Conservation (phyloP, 139 green algal species). For the Zygnema circumcarinatum region DNA sequence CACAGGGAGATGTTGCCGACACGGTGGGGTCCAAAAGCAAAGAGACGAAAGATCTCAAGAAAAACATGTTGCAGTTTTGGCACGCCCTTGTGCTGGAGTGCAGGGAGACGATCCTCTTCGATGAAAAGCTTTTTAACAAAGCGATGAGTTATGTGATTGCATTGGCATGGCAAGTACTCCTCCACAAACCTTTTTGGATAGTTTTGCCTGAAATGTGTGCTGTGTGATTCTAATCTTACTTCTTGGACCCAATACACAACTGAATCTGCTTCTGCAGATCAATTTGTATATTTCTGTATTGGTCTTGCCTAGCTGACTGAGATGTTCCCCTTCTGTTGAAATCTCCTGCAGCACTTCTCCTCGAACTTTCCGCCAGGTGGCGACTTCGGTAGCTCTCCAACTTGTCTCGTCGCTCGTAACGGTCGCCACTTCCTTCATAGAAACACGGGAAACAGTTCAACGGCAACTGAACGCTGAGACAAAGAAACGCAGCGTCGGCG, state of each 20-base stretch:
- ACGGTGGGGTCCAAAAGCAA: constrained; percentile 34
- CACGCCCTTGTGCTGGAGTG: constrained; percentile 44
- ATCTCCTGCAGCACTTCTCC: constrained; percentile 38
- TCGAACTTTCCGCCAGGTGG: constrained; percentile 49
- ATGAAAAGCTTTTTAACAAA: constrained; percentile 43
- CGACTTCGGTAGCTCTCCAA: constrained; percentile 44
- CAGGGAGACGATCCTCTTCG: constrained; percentile 34
- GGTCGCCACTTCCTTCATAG: constrained; percentile 29
- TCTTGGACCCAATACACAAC: not conserved
- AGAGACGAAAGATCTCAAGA: constrained; percentile 3
- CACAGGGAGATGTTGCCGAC: constrained; percentile 37
- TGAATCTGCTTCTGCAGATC: no score
- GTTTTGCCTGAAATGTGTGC: not conserved
- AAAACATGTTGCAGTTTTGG: constrained; percentile 48
- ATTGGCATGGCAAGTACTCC: constrained; percentile 34
- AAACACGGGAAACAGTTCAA: constrained; percentile 49
- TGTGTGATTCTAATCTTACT: not conserved
- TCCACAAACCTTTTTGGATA: no score
- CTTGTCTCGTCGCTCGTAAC: constrained; percentile 53
- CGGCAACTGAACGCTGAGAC: constrained; percentile 57
- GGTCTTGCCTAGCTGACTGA: no score
- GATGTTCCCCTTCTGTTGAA: not conserved
- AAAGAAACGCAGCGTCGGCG: not conserved
- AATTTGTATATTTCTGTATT: no score
- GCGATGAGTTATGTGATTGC: constrained; percentile 50